These are phyloP conservation scores for Geranium brycei DNA, from an alignment of 345 rosid species.

Conservation along the genomic window DNA sequence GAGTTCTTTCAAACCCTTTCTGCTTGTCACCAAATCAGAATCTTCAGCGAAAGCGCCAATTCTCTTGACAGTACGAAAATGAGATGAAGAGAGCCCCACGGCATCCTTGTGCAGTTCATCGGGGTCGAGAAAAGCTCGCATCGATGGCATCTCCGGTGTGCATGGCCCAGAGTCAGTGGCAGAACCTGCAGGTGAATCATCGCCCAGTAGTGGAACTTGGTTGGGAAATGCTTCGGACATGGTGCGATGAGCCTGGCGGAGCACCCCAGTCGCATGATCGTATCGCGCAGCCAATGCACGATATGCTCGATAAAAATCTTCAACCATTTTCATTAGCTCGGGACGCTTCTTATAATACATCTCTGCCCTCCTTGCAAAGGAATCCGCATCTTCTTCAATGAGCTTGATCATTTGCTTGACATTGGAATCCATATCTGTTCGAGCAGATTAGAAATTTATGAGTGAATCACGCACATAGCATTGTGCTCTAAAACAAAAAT, in stretches of 20 bases:
- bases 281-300: constrained; percentile 98
- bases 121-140: constrained; percentile 34
- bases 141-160: constrained; percentile 48
- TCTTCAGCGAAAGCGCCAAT: constrained; percentile 50
- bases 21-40: constrained; percentile 27
- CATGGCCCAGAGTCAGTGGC: constrained; percentile 37
- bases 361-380: constrained; percentile 98
- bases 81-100: constrained; percentile 36
- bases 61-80: constrained; percentile 30
- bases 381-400: constrained; percentile 97
- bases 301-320: constrained; percentile 93
- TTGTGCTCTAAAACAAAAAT: too few species aligned
- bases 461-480: too few species aligned
- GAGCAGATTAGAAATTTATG: constrained; percentile 10
- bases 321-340: constrained; percentile 88
- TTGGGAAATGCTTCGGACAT: constrained; percentile 94
- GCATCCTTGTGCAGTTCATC: constrained; percentile 49
- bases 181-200: constrained; percentile 42
- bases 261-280: constrained; percentile 81
- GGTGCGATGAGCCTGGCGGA: constrained; percentile 78
- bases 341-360: constrained; percentile 98
- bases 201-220: constrained; percentile 51
- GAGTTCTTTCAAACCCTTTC: constrained; percentile 39
- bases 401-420: constrained; percentile 93
- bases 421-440: constrained; percentile 79